Evolutionary conservation across 2,329 filamentous ascomycete genomes (phyloP), one percentile per base, ranked within the genome.

Genomic region (Penicillium hesseltinei): DNA sequence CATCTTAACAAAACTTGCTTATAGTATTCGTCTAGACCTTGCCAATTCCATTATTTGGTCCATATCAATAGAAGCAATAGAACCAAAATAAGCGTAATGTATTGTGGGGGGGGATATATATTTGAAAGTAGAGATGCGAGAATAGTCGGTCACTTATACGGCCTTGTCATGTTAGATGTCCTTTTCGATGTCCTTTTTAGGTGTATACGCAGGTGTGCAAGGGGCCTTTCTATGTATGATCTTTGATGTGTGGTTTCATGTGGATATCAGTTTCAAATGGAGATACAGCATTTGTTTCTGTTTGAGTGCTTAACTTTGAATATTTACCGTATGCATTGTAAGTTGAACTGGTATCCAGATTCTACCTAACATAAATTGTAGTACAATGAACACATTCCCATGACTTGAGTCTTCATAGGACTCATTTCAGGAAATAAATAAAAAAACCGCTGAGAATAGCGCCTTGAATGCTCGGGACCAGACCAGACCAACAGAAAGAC

Each of bases 381-480:
- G 11, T 31, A 19, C 33, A 52, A 13, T 52, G 35, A 51, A 35
- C 13, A 47, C 13, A 31, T 19, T 31, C 25, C 51, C 35, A 35
- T 25, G 43, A 25, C 10, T 2, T 15, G 9, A n/a, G 43, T 25
- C 38, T 44, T 47, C 10, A 29, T n/a, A 19, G 19, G 33, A 27
- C 27, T 13, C 27, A 25, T 25, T 17, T 15, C 25, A 5, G 44
- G 38, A 33, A 29, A 42, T 27, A 53, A 27, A 53, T 33, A 13
- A 31, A 31, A 49, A 42, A 57, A 47, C 43, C 43, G 54, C 49
- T 53, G 42, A 53, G 13, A 47, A 53, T 36, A 58, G 62, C 60
- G 60, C 60, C 59, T 51, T 53, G 55, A 60, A 62, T 65, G 54
- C 62, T 60, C 42, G 47, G 51, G 45, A 56, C 54, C 48, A 52